Conservation (phyloP, 805 yeast species). For the Cyberlindnera maritima region DNA sequence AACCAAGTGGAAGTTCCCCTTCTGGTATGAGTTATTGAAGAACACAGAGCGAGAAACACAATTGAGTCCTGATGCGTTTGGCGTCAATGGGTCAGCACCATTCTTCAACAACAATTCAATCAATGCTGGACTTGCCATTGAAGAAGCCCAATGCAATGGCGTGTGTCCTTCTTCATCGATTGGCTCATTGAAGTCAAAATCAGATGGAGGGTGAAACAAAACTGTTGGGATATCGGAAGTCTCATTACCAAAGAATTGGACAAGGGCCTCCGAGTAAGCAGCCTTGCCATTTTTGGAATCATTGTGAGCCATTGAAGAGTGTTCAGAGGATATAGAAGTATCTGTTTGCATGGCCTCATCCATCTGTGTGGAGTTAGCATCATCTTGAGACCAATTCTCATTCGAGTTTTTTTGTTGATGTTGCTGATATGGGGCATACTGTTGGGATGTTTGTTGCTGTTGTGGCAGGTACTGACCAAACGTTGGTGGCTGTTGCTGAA, state of each 20-base stretch:
- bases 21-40: constrained; percentile 70
- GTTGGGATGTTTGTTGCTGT: constrained; percentile 14
- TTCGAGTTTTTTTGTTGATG: constrained; percentile 27
- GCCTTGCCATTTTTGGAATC: constrained; percentile 30
- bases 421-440: constrained; percentile 19
- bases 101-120: constrained; percentile 55
- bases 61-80: constrained; percentile 60
- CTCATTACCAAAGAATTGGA: constrained; percentile 48
- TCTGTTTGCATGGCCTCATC: constrained; percentile 35
- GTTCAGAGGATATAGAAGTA: constrained; percentile 40
- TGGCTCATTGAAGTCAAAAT: constrained; percentile 61
- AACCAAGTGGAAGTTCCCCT: constrained; percentile 55
- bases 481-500: constrained; percentile 23
- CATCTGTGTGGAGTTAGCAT: constrained; percentile 27
- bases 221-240: constrained; percentile 30
- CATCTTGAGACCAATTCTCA: constrained; percentile 34
- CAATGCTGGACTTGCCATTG: constrained; percentile 66
- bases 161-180: constrained; percentile 83
- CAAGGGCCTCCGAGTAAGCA: constrained; percentile 38
- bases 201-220: constrained; percentile 56
- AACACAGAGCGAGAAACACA: constrained; percentile 66
- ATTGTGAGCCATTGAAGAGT: constrained; percentile 16
- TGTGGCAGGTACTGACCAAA: background rate
- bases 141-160: constrained; percentile 82
- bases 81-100: constrained; percentile 57